These are phyloP conservation scores for Microcera coccophila DNA, from an alignment of 2,329 filamentous ascomycete species.

Conservation along the genomic window DNA sequence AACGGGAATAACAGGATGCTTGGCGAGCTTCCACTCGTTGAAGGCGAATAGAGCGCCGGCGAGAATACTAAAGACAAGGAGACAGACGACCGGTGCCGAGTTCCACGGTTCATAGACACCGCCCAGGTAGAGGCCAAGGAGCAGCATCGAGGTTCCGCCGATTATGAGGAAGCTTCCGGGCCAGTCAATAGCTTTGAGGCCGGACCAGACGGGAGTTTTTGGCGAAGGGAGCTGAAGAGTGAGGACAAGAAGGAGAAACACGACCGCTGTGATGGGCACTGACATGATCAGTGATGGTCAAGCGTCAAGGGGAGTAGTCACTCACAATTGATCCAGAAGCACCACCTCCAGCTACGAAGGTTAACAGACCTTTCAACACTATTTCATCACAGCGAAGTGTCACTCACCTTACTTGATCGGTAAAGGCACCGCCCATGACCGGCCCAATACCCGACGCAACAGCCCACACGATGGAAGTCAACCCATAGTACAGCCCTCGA, in stretches of 20 bases:
- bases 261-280: slow-evolving; percentile 50
- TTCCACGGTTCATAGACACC: slow-evolving; percentile 60
- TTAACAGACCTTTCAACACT: neutral
- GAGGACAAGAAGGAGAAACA: slow-evolving; percentile 56
- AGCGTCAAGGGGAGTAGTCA: slow-evolving; percentile 7
- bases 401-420: slow-evolving; percentile 51
- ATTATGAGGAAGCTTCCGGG: slow-evolving; percentile 59
- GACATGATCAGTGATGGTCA: neutral
- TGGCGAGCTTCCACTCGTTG: slow-evolving; percentile 60
- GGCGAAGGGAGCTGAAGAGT: slow-evolving; percentile 66
- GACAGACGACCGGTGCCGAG: slow-evolving; percentile 58
- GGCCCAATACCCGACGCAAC: slow-evolving; percentile 63
- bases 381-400: accelerated
- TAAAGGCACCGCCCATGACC: slow-evolving; percentile 61
- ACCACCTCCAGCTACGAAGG: slow-evolving; percentile 40
- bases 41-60: slow-evolving; percentile 51
- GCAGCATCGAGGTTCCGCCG: slow-evolving; percentile 63
- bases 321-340: slow-evolving; percentile 50
- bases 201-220: slow-evolving; percentile 56
- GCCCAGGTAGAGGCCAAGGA: slow-evolving; percentile 67
- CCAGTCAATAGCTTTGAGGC: slow-evolving; percentile 60
- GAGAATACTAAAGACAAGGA: slow-evolving; percentile 56
- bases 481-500: slow-evolving; percentile 52
- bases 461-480: slow-evolving; percentile 65
- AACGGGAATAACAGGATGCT: slow-evolving; percentile 66